Conservation (phyloP, 495 filamentous ascomycete species). For the Penicillium cosmopolitanum region DNA sequence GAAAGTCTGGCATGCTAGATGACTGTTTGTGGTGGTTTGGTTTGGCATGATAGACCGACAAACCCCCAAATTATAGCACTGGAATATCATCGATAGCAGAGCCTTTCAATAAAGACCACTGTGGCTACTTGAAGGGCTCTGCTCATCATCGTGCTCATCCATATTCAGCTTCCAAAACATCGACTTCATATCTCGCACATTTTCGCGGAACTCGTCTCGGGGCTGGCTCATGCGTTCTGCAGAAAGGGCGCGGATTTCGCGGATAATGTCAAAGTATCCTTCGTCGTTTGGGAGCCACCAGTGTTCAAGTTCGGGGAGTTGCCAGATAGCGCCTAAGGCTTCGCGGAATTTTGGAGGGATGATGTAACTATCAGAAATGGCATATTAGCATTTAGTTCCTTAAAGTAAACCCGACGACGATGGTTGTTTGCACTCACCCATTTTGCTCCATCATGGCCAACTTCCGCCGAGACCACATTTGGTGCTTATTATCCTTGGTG, state of each 20-base stretch:
- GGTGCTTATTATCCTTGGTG: conserved; percentile 69
- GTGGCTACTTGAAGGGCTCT: conserved; percentile 29
- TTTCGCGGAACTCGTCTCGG: conserved; percentile 64
- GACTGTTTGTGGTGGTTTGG: too few species aligned
- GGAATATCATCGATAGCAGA: not conserved
- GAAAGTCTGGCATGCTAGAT: too few species aligned
- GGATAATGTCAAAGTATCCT: conserved; percentile 69
- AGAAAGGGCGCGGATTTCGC: conserved; percentile 74
- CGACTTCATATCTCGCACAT: conserved; percentile 74
- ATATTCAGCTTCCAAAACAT: conserved; percentile 62
- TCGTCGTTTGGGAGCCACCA: conserved; percentile 92
- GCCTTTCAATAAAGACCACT: conserved; percentile 10
- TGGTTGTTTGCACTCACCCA: conserved; percentile 66
- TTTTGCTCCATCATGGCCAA: conserved; percentile 76
- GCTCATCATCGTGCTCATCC: conserved; percentile 40
- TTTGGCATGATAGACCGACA: not conserved
- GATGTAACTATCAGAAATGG: conserved; percentile 66
- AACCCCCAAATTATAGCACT: not conserved
- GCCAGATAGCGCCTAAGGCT: conserved; percentile 73
- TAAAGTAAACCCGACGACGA: not conserved
- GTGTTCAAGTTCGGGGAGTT: conserved; percentile 64
- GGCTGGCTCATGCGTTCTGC: conserved; percentile 68
- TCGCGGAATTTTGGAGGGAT: conserved; percentile 73
- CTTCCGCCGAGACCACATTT: conserved; percentile 83
- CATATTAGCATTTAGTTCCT: conserved; percentile 14